Percentiles rank a stretch among this genome's conserved stretches.
phyloP scores from a whole-genome alignment of 139 green algal species.

The Nannochloris sp. region DNA sequence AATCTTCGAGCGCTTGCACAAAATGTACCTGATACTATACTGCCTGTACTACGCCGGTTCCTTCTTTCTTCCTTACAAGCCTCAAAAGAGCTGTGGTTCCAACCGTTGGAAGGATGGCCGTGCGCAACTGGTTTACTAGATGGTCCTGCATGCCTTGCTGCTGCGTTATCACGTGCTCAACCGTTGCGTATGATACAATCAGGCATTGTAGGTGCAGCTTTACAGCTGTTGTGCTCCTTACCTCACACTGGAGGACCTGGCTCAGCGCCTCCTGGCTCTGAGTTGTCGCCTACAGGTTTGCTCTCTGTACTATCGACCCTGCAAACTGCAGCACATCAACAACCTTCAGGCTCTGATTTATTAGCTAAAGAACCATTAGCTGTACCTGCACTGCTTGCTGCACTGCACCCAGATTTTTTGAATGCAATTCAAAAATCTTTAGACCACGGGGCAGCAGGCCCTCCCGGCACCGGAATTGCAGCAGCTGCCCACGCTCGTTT shows the following conservation, averaged over 20 bases:
- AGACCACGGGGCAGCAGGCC: slow-evolving; percentile 1
- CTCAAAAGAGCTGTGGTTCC: not conserved
- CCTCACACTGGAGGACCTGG: not conserved
- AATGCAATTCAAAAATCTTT: slow-evolving; percentile 3
- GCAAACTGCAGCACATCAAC: slow-evolving; percentile 19
- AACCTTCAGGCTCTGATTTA: slow-evolving; percentile 22
- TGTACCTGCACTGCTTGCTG: slow-evolving; percentile 37
- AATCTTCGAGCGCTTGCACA: not conserved
- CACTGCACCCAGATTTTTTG: slow-evolving; percentile 24
- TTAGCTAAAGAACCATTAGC: slow-evolving; percentile 24
- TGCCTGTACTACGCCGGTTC: not conserved
- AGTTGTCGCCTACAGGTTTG: slow-evolving; percentile 56
- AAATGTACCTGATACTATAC: not conserved
- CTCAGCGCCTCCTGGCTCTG: slow-evolving; percentile 9
- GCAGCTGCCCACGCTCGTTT: not conserved
- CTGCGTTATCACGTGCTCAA: slow-evolving; percentile 27
- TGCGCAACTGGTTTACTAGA: slow-evolving; percentile 42
- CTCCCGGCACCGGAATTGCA: not conserved
- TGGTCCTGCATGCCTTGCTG: slow-evolving; percentile 39
- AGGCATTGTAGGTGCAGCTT: slow-evolving; percentile 27
- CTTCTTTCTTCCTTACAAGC: not conserved
- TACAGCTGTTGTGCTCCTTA: not conserved
- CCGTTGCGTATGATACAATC: slow-evolving; percentile 25
- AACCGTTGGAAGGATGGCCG: slow-evolving; percentile 32
- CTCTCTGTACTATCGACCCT: slow-evolving; percentile 35